These are phyloP conservation scores for Gnaphalium uliginosum DNA, from an alignment of 129 eudicot genomes.

Conservation along the genomic window DNA sequence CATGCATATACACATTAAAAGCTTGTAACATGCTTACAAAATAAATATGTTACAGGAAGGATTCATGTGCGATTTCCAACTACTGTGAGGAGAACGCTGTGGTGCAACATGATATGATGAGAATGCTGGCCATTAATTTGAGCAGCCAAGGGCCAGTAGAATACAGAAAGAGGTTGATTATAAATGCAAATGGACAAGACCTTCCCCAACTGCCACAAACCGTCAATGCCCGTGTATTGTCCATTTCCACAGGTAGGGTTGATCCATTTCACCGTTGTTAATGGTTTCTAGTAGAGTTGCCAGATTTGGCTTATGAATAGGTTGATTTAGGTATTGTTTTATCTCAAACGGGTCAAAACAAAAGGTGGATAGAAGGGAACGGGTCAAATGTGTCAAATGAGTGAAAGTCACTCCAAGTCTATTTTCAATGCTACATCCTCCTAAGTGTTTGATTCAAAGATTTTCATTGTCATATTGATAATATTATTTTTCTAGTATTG, in stretches of 20 bases:
- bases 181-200: slow-evolving; percentile 35
- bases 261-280: background rate
- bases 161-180: slow-evolving; percentile 30
- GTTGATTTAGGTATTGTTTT: no score
- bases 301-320: no score
- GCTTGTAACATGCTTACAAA: no score
- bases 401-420: no score
- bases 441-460: no score
- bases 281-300: background rate
- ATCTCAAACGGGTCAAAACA: no score
- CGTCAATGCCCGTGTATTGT: slow-evolving; percentile 27
- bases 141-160: slow-evolving; percentile 32
- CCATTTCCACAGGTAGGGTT: slow-evolving; percentile 42
- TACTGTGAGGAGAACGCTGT: slow-evolving; percentile 35
- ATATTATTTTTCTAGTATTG: no score
- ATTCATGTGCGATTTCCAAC: slow-evolving; percentile 14
- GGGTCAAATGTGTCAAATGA: no score
- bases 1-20: background rate
- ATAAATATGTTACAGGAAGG: slow-evolving; percentile 26
- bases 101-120: slow-evolving; percentile 43
- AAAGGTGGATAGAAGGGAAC: no score
- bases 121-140: slow-evolving; percentile 42
- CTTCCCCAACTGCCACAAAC: slow-evolving; percentile 30
- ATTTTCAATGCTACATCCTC: no score
- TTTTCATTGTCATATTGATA: no score